Percentiles rank a stretch among this genome's conserved stretches.
Evolutionary conservation across 2,329 filamentous ascomycete species (phyloP).

Genomic region (Nannizziopsis barbatae): DNA sequence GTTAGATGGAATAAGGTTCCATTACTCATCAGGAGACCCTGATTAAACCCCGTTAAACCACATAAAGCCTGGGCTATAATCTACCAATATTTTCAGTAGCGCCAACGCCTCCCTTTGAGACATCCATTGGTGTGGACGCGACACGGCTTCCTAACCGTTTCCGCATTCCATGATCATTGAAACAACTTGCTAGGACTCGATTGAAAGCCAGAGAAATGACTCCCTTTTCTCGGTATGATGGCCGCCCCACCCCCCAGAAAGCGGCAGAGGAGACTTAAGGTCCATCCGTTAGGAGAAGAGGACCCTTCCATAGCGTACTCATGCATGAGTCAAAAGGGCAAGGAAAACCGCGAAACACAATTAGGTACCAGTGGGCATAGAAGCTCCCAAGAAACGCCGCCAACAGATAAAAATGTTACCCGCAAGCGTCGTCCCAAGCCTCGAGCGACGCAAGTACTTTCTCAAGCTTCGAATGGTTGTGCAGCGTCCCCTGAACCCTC

Average conservation of each 20-base stretch:
- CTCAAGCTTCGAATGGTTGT: not conserved
- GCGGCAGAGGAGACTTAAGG: conserved; percentile 27
- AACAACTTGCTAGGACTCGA: not conserved
- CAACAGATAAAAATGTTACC: not conserved
- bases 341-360: conserved; percentile 1
- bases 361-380: not conserved
- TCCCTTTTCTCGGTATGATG: conserved; percentile 21
- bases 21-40: no score
- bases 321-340: not conserved
- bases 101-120: no score
- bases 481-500: conserved; percentile 11
- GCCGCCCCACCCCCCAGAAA: conserved; percentile 26
- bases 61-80: no score
- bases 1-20: no score
- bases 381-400: not conserved
- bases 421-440: not conserved
- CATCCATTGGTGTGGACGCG: no score
- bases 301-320: conserved; percentile 6
- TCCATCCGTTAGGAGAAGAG: conserved; percentile 23
- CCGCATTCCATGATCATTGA: no score
- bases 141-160: no score
- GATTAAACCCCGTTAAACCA: no score
- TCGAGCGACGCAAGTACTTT: not conserved
- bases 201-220: not conserved
- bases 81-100: no score